phyloP scores from a whole-genome alignment of 2,329 filamentous ascomycete species.

The Colletotrichum sp. region DNA sequence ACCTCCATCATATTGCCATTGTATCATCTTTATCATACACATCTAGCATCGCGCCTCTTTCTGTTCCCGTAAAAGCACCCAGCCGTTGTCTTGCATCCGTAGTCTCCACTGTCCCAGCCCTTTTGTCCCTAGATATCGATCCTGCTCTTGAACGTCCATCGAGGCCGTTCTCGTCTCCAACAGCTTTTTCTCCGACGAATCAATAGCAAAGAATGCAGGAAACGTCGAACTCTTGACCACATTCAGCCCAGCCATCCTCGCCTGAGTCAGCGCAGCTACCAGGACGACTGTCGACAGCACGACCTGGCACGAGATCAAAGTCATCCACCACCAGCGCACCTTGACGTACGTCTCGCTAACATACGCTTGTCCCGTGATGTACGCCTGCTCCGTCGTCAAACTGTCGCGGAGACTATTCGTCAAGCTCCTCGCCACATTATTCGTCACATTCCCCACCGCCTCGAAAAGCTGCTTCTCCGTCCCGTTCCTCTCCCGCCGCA shows the following conservation, averaged over 20 bases:
- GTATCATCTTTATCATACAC: background rate
- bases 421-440: background rate
- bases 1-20: background rate
- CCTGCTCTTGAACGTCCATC: background rate
- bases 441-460: background rate
- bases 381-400: background rate
- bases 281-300: background rate
- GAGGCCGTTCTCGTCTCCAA: background rate
- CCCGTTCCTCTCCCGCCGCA: background rate
- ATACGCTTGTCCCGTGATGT: background rate
- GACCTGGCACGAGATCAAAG: background rate
- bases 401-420: background rate
- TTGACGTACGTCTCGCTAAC: background rate
- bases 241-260: background rate
- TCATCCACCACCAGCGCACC: background rate
- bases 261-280: background rate
- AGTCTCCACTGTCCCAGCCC: background rate
- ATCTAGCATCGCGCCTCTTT: background rate
- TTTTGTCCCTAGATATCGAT: background rate
- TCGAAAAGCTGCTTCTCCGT: background rate
- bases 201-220: background rate
- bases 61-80: fast-evolving
- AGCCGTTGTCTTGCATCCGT: background rate
- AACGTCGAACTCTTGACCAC: background rate
- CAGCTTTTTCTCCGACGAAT: background rate